Conservation (phyloP, 768 basidiomycete genomes). For the Tephrocybe rancida region DNA sequence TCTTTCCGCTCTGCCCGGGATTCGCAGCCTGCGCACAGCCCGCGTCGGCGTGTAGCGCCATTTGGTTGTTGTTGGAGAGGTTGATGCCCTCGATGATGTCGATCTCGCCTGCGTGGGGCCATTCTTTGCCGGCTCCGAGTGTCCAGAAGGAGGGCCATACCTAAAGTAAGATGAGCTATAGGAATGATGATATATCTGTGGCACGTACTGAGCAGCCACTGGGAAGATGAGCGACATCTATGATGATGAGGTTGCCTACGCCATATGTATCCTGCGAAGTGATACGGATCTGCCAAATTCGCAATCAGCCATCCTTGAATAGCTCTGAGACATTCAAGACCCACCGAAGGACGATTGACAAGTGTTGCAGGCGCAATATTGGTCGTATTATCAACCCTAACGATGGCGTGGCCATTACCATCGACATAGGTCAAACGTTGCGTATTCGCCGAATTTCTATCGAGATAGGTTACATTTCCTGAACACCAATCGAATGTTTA, state of each 20-base stretch:
- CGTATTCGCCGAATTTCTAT: constrained; percentile 34
- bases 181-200: not conserved
- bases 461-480: constrained; percentile 52
- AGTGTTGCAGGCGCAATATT: constrained; percentile 43
- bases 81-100: constrained; percentile 68
- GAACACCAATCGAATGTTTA: not conserved
- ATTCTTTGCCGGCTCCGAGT: constrained; percentile 34
- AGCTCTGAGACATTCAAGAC: constrained; percentile 7
- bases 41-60: constrained; percentile 52
- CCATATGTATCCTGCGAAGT: constrained; percentile 42
- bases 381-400: constrained; percentile 73
- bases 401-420: constrained; percentile 56
- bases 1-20: constrained; percentile 31
- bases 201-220: constrained; percentile 55
- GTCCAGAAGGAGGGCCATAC: constrained; percentile 54
- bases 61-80: constrained; percentile 49
- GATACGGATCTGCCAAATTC: constrained; percentile 37
- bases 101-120: constrained; percentile 48
- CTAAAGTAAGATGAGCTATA: constrained; percentile 16
- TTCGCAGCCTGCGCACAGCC: constrained; percentile 36
- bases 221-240: constrained; percentile 49
- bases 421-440: constrained; percentile 58
- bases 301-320: not conserved
- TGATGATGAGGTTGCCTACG: constrained; percentile 42
- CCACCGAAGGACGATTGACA: constrained; percentile 59